These are phyloP conservation scores for Quercus mongolica DNA, from an alignment of 306 rosid genomes.

Conservation along the genomic window DNA sequence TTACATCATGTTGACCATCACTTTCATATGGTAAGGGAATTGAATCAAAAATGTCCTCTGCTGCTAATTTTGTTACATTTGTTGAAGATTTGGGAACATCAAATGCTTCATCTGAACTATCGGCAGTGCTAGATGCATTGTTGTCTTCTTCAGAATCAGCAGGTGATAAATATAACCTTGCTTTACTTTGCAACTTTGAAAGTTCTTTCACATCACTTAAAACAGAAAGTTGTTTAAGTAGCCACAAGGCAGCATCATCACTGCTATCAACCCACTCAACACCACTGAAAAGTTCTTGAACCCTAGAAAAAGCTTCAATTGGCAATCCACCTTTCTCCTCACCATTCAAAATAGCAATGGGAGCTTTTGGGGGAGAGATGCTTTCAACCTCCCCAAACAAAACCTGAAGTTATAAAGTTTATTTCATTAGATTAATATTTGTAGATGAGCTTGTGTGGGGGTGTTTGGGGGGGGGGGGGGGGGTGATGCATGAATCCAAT, in stretches of 20 bases:
- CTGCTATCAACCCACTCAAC: conserved; percentile 83
- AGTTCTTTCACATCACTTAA: conserved; percentile 75
- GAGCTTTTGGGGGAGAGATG: conserved; percentile 74
- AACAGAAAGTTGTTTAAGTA: conserved; percentile 77
- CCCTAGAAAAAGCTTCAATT: conserved; percentile 94
- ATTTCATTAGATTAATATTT: conserved; percentile 24
- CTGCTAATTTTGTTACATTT: conserved; percentile 45
- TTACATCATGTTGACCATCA: conserved; percentile 31
- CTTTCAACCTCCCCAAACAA: conserved; percentile 93
- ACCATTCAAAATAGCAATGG: conserved; percentile 71
- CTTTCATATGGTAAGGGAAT: conserved; percentile 38
- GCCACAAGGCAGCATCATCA: conserved; percentile 95
- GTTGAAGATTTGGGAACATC: conserved; percentile 57
- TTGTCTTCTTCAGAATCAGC: conserved; percentile 93
- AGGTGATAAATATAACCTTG: conserved; percentile 74
- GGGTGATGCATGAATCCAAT: neutral
- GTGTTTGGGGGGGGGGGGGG: neutral
- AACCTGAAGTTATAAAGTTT: conserved; percentile 52
- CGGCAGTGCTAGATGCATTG: conserved; percentile 86
- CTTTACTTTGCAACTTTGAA: conserved; percentile 70
- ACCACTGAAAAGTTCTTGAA: conserved; percentile 90
- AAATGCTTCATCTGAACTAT: conserved; percentile 88
- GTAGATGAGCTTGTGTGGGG: neutral
- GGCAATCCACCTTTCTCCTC: conserved; percentile 98
- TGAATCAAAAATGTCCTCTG: conserved; percentile 42